These are phyloP conservation scores for Mycena capillaripes DNA, from an alignment of 768 basidiomycete species.

Conservation along the genomic window DNA sequence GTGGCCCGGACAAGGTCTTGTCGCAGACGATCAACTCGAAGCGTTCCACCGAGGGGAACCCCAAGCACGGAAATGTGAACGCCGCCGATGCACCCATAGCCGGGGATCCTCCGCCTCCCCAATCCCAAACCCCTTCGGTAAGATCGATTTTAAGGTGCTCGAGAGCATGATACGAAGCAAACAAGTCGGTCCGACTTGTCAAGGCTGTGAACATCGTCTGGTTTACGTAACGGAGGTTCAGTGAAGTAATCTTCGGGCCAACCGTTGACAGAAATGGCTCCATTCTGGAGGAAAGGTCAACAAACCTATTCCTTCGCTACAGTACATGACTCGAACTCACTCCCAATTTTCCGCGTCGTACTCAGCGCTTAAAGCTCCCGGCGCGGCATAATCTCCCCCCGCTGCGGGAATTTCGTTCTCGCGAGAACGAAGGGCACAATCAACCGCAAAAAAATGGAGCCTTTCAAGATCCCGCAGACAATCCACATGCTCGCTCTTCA, in stretches of 20 bases:
- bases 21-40: slow-evolving; percentile 39
- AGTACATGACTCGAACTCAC: neutral
- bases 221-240: slow-evolving; percentile 28
- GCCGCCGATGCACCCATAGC: slow-evolving; percentile 26
- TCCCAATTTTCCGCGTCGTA: slow-evolving; percentile 22
- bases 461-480: neutral
- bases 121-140: slow-evolving; percentile 40
- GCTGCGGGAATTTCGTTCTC: no score
- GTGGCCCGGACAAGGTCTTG: slow-evolving; percentile 19
- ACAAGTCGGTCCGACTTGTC: neutral
- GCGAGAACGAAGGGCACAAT: neutral
- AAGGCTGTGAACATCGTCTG: slow-evolving; percentile 18
- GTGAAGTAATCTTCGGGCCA: slow-evolving; percentile 24
- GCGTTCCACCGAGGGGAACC: slow-evolving; percentile 33
- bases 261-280: slow-evolving; percentile 24
- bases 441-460: slow-evolving; percentile 23
- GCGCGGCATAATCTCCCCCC: neutral
- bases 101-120: slow-evolving; percentile 32
- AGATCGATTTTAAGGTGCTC: slow-evolving; percentile 37
- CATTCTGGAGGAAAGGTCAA: slow-evolving; percentile 1
- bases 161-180: slow-evolving; percentile 26
- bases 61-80: slow-evolving; percentile 30
- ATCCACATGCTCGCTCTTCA: slow-evolving; percentile 2
- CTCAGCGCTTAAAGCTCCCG: neutral
- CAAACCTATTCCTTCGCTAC: no score